Evolutionary conservation across 1,139 yeast species (phyloP), one percentile per base, ranked within the genome.

Genomic region (Candida tropicalis): DNA sequence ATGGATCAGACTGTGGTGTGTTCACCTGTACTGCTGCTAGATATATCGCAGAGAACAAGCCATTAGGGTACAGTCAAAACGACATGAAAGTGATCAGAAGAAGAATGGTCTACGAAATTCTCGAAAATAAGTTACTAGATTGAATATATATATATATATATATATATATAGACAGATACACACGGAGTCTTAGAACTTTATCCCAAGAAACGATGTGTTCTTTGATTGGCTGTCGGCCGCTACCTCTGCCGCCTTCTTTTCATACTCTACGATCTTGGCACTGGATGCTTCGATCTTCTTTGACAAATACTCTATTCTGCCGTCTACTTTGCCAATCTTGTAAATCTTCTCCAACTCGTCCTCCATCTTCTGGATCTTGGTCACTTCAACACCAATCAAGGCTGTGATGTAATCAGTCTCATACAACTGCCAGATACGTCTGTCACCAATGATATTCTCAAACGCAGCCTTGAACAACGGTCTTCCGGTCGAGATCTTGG

Each of bases 1-100:
- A 95, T 59, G 97, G 97, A 0, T 87, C 63, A 52, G 99, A 95
- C 61, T 95, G 99, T 66, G 99, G 99, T 1, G 96, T 93, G 1
- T 93, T 91, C 58, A 80, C 95, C 7, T 87, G 97, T 62, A 79
- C 89, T 44, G 85, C 86, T 46, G 88, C 89, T 1, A 77, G 81
- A 42, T 83, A 76, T 39, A 56, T 87, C 36, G 70, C 88, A 13
- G 60, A 79, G 43, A 66, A 67, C 9, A 59, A 63, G 27, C 68
- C 70, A 0, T 65, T 87, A 38, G 60, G 63, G 3, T 93, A 82
- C 57, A 62, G 78, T 15, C 95, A 87, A 54, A 66, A 70, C 6
- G 96, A 90, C 57, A 90, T 93, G 82, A 72, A 72, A 12, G 59
- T 64, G 3, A 70, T 93, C 48, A 72, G 99, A 51, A 67, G 83